Base-by-base conservation (phyloP, 1,139 yeast species). In the Suhomyces bribrorum region DNA sequence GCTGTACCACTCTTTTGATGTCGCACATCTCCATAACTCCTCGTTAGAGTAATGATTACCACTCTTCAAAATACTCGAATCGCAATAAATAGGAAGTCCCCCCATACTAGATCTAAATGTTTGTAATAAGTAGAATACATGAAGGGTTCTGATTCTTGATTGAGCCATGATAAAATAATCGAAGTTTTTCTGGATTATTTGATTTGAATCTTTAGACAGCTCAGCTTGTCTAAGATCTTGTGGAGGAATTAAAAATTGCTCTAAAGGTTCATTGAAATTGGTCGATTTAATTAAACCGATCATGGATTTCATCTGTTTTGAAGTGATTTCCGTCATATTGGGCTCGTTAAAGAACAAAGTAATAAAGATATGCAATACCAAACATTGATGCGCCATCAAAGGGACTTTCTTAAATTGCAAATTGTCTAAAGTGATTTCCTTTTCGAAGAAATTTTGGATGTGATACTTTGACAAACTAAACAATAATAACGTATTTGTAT, bases 301-400 rank as follows among this genome's bases (percentile, higher is more conserved):
- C 64, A 89, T 78, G 0, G 92, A 84, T 47, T 80, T 79, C 48
- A 88, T 75, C 56, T 87, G 95, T 33, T 88, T 75, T 3, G 84
- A 73, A 37, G 94, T 86, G 32, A 83, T 75, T 44, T 83, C 86
- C 14, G 83, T 79, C 62, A 87, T 85, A 35, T 81, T 77, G 12
- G 71, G 69, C 54, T 87, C 95, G 56, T 85, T 85, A 54, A 85
- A 81, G 59, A 89, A 87, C 63, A 88, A 78, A 7, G 94, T 89
- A 47, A 87, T 81, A 52, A 87, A 83, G 33, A 88, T 86, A 46
- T 88, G 86, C 39, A 90, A 69, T 5, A 87, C 82, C 58, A 87
- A 75, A 37, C 94, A 80, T 59, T 90, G 97, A 36, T 88, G 86
- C n/a, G 89, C 76, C 88, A 92, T 86, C 36, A 88, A 60, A 2